Base-by-base conservation (phyloP, 805 yeast species). In the Saturnispora mendoncae region DNA sequence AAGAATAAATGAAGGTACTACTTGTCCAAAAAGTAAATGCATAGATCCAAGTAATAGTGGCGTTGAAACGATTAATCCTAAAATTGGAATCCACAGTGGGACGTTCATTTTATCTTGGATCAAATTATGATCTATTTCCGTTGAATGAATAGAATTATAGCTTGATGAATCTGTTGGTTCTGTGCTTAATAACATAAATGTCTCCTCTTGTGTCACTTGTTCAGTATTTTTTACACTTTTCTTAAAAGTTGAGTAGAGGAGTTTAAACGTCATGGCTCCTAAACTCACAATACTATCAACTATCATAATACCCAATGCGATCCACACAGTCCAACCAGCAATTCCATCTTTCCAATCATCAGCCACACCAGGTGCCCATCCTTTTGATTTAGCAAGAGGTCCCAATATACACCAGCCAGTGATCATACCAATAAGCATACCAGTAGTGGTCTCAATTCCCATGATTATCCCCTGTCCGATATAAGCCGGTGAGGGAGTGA, bases 291-390 rank as follows among this genome's bases (percentile, higher is more conserved):
- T 66, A 7, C 95, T 83, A 56, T 90, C 98, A 38, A 85, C 79
- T 15, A 90, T 85, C 98, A 90, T 90, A 38, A 88, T 86, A 19
- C 96, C 80, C 50, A 90, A 69, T 57, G 94, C 79, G 41, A 87
- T 68, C 98, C 98, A 90, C 57, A 90, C 67, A 42, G 92, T 85
- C 98, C 98, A 90, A 6, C 97, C 98, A 56, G 90, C 96, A 1
- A 88, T 84, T 3, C 97, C 97, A 20, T 74, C 71, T 52, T 84
- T 80, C 97, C 97, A 92, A 61, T 87, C 95, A 55, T 83, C 92
- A 2, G 85, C 76, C 3, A 78, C 80, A 0, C 95, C 95, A 0
- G 87, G 79, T 0, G 95, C 94, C 97, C 97, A 92, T 4, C 78
- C 82, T 46, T 64, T 58, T 41, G 65, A 48, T 44, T 80, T 71